Evolutionary conservation across 2,329 filamentous ascomycete species (phyloP).

Genomic region (Calonectria naviculata): DNA sequence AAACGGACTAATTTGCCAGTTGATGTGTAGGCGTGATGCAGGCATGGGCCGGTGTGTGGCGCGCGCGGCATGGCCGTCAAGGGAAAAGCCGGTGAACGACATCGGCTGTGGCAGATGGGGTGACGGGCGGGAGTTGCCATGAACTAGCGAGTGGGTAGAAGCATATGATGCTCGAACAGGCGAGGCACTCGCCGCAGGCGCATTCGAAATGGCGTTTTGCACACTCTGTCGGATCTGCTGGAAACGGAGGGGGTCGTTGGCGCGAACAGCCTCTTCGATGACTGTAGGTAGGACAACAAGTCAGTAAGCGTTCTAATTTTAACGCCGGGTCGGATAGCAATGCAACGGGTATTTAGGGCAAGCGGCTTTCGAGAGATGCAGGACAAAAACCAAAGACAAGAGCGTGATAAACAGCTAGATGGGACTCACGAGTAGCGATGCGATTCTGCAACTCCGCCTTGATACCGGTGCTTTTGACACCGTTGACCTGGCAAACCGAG

Average conservation of each 20-base stretch:
- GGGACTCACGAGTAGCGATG: slow-evolving; percentile 78
- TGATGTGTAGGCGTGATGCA: slow-evolving; percentile 33
- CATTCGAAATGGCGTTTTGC: slow-evolving; percentile 45
- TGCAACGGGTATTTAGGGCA: not conserved
- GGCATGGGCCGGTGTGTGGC: slow-evolving; percentile 34
- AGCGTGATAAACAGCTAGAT: not conserved
- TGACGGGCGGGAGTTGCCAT: slow-evolving; percentile 22
- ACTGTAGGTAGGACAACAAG: slow-evolving; percentile 44
- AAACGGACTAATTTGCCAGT: slow-evolving; percentile 83
- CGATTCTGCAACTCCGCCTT: slow-evolving; percentile 86
- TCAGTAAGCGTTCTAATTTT: slow-evolving; percentile 10
- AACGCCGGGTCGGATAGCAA: not conserved
- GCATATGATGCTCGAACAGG: slow-evolving; percentile 30
- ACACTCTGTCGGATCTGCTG: slow-evolving; percentile 58
- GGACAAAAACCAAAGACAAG: not conserved
- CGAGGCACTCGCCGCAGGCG: slow-evolving; percentile 33
- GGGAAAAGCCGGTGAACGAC: slow-evolving; percentile 26
- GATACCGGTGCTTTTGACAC: slow-evolving; percentile 81
- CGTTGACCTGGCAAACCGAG: slow-evolving; percentile 79
- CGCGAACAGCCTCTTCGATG: slow-evolving; percentile 52
- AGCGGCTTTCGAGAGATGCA: not conserved
- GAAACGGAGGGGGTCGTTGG: slow-evolving; percentile 53
- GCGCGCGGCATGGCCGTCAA: slow-evolving; percentile 25
- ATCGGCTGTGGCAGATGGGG: slow-evolving; percentile 30
- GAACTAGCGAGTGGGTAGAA: slow-evolving; percentile 12